Base-by-base conservation (phyloP, 768 basidiomycete species). In the Vararia minispora region DNA sequence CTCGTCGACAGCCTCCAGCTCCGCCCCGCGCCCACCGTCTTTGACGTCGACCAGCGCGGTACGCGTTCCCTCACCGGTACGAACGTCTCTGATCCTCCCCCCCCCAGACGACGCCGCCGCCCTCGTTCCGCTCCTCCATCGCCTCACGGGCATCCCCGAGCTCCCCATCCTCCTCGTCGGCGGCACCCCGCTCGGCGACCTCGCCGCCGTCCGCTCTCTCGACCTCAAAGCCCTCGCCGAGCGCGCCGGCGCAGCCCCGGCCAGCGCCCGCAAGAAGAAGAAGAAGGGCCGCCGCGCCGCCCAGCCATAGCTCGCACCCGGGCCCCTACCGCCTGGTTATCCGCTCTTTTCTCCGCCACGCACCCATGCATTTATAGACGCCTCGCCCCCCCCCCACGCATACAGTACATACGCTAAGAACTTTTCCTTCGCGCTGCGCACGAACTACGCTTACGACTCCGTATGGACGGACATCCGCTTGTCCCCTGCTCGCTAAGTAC, bases 111-210 rank as follows among this genome's bases (percentile, higher is more conserved):
- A 89, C 52, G 71, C 69, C 4, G 61, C 68, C 0, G 73, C 84
- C 18, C 61, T 89, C 17, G 54, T 57, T 4, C 75, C 80, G 2
- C 62, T 87, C 18, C 64, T 88, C 31, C 49, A 53, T 10, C 76
- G 85, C 0, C 62, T 88, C 27, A 81, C 81, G 0, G 58, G 57
- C 12, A 52, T 64, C 3, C 44, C 62, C 1, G 68, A 73, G 12
- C 60, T 87, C 6, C 82, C 86, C 12, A 54, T 86, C 22, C 66
- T 88, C 4, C 62, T 89, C 37, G 55, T 89, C 31, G 78, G 76
- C 13, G 86, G 86, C 25, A 62, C 65, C 33, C 55, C 69, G 12
- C 58, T 81, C 12, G 74, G 74, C 12, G 57, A 65, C 0, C 57
- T 78, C 28, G 58, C 64, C 12, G 65, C 73, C 14, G 69, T 86